Base-by-base conservation (phyloP, 1,284 basidiomycete genomes). In the Inonotus hispidus region DNA sequence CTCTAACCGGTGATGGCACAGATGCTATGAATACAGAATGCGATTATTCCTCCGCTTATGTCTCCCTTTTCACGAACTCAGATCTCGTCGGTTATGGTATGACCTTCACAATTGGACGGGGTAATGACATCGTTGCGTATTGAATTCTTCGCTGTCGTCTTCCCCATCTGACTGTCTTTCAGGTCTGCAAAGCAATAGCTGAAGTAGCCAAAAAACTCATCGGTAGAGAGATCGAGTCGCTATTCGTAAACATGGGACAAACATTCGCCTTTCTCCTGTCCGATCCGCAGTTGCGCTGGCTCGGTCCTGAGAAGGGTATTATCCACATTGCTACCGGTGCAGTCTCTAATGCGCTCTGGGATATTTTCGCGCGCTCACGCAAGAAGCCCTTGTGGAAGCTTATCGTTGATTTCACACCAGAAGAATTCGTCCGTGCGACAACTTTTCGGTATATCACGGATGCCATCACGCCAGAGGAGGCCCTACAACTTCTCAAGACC, bases 101-200 rank as follows among this genome's bases (percentile, higher is more conserved):
- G 94, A 95, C 95, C 13, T 97, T 97, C 73, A 96, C 94, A n/a
- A 96, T 95, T 68, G 94, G 95, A 3, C 85, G 93, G 45, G 94
- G 94, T 27, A 98, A 95, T 71, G 95, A 98, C 64, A 93, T 95
- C 67, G 93, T 87, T n/a, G 70, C 67, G 76, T 68, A 27, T 14
- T 32, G 32, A 4, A 8, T 53, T 38, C 35, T 11, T 21, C 41
- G 2, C 16, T 66, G 25, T n/a, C 46, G 14, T 23, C 16, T 4
- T 43, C 3, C n/a, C n/a, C n/a, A n/a, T 16, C 41, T 43, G 32
- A 32, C 32, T 8, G 8, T 49, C 21, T n/a, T 1, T 8, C 35
- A 88, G 86, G 88, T 94, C 59, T 94, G 91, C 73, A 78, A 78
- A 56, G 90, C 93, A 1, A 93, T 96, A 70, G 77, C 82, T 63